A percentile compares a stretch with the other conserved stretches of the same genome.
Evolutionary conservation across 2,329 filamentous ascomycete species (phyloP).

Genomic region (Pseudogymnoascus sp.): DNA sequence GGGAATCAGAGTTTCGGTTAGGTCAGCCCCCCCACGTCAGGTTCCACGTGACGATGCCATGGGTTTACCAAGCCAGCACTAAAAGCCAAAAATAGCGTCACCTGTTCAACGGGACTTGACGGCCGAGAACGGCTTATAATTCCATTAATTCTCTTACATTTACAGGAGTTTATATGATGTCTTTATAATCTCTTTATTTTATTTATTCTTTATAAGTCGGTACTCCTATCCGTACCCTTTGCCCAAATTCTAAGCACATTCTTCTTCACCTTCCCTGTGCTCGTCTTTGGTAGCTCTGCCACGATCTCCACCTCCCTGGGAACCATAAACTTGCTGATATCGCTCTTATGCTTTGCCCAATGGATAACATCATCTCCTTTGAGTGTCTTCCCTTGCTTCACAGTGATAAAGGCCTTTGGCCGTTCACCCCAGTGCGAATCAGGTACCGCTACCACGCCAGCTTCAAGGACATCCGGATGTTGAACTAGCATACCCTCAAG

Average conservation of each 20-base stretch:
- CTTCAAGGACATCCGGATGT: constrained; percentile 84
- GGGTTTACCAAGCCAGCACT: background rate
- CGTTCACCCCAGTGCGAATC: constrained; percentile 92
- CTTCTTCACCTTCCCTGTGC: constrained; percentile 94
- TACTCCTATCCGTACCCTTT: constrained; percentile 39
- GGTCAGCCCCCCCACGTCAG: constrained; percentile 5
- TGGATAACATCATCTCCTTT: constrained; percentile 63
- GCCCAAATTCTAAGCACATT: constrained; percentile 86
- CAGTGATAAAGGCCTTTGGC: constrained; percentile 88
- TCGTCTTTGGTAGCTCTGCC: constrained; percentile 87
- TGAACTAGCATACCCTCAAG: constrained; percentile 83
- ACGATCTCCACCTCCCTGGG: constrained; percentile 67
- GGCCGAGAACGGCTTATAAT: background rate
- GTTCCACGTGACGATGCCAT: background rate
- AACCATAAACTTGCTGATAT: constrained; percentile 87
- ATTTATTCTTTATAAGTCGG: constrained; percentile 4
- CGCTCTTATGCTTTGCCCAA: constrained; percentile 75
- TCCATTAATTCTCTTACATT: background rate
- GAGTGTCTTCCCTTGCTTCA: constrained; percentile 57
- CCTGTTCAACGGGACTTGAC: background rate
- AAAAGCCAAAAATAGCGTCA: constrained; percentile 5
- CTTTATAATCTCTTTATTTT: background rate
- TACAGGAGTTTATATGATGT: background rate
- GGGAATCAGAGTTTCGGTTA: constrained; percentile 6
- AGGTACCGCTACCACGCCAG: constrained; percentile 77